A percentile compares a stretch with the other conserved stretches of the same genome.
These are phyloP conservation scores for Antitrichia curtipendula DNA, from an alignment of 225 moss, liverwort and hornwort genomes.

Conservation along the genomic window DNA sequence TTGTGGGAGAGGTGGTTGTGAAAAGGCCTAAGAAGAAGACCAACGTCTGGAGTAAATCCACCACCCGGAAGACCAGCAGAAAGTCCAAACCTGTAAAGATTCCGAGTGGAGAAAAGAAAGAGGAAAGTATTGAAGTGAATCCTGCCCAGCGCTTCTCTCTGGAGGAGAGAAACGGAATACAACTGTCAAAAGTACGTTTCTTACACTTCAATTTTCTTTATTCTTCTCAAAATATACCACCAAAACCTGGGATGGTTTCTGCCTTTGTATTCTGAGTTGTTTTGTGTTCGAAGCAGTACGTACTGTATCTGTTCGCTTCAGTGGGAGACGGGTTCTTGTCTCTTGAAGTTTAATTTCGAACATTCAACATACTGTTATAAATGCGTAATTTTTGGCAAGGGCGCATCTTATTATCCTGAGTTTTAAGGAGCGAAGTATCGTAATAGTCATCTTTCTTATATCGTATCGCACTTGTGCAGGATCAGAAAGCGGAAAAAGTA, in stretches of 20 bases:
- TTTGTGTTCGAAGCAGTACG: background rate
- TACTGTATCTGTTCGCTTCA: background rate
- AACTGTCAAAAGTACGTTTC: conserved; percentile 39
- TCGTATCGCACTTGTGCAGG: conserved; percentile 8
- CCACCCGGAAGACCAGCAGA: conserved; percentile 80
- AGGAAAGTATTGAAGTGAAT: conserved; percentile 70
- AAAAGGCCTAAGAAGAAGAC: conserved; percentile 73
- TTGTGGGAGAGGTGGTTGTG: conserved; percentile 40
- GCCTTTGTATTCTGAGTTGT: background rate
- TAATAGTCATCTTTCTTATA: background rate
- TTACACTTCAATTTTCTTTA: background rate
- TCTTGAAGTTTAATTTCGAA: background rate
- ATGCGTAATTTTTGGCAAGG: background rate
- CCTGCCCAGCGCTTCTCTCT: conserved; percentile 59
- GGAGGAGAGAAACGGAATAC: conserved; percentile 48
- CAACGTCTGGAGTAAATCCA: conserved; percentile 88
- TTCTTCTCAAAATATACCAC: background rate
- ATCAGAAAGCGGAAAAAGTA: conserved; percentile 91
- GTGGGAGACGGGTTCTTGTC: background rate
- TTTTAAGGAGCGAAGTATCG: background rate
- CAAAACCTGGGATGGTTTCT: background rate
- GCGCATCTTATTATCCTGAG: background rate
- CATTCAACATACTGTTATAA: background rate
- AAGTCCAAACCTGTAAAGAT: conserved; percentile 58
- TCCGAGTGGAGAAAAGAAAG: conserved; percentile 63